Evolutionary conservation across 306 rosid genomes (phyloP), one percentile per base, ranked within the genome.

Genomic region (Prunus mume): DNA sequence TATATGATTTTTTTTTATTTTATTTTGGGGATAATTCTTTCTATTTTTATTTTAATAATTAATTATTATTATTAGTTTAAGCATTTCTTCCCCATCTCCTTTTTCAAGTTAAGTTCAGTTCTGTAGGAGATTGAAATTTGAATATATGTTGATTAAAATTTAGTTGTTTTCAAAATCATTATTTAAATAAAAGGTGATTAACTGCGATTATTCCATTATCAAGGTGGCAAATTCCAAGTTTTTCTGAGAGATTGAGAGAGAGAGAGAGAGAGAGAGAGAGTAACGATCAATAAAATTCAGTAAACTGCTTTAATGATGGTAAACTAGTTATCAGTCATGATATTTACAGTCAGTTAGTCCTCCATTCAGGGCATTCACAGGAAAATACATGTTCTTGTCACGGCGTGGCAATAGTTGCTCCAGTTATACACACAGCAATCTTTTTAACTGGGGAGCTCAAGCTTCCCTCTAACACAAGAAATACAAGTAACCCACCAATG

Each of bases 291-390:
- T 5, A 56, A 30, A 6, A 9, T 71, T 19, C 25, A 56, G 38
- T 38, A 72, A 62, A 45, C 56, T 24, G 22, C 41, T 2, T 45
- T 18, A 6, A 17, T 18, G 34, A 41, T 3, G 5, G 27, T 65
- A 76, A 17, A 13, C 12, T 12, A 52, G 18, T 66, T 76, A 34
- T 41, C 4, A 19, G 43, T 24, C 66, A 52, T 18, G 54, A 52
- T 66, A 76, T 76, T 15, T 66, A 76, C 66, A 76, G 27, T 28
- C 25, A 52, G 73, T 76, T 54, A 54, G 27, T 52, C 55, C 73
- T 76, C 17, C 77, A 38, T 46, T 24, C 55, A 10, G 7, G 12
- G 65, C 25, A 73, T 43, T 25, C 45, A 27, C 19, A 61, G 12
- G 65, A 49, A 54, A 76, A 12, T 15, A 38, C 20, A 9, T 9